These are phyloP conservation scores for Cutaneotrichosporon cutaneum DNA, from an alignment of 1,284 basidiomycete genomes.

Conservation along the genomic window DNA sequence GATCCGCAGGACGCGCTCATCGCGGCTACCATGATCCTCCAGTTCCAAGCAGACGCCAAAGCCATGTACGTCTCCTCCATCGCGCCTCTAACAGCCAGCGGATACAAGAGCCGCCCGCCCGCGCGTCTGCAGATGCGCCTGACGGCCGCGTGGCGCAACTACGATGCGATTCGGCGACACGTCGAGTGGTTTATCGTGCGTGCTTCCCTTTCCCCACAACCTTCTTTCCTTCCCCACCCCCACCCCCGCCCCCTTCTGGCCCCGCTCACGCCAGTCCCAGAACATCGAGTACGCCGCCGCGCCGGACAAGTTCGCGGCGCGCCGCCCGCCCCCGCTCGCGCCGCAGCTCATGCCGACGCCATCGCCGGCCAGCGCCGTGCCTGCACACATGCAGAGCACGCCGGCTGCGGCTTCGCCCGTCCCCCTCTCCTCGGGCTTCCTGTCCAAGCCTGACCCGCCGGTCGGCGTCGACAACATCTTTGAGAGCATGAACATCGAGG, in stretches of 20 bases:
- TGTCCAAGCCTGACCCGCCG: conserved; percentile 14
- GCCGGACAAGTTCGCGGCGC: conserved; percentile 27
- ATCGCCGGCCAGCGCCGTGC: conserved; percentile 19
- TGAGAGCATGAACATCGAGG: conserved; percentile 19
- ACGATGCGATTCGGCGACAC: conserved; percentile 33
- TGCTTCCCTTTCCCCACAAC: conserved; percentile 9
- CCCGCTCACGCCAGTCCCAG: conserved; percentile 14
- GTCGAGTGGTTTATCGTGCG: conserved; percentile 36
- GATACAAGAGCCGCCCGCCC: conserved; percentile 20
- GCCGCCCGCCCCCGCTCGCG: conserved; percentile 22
- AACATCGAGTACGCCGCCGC: conserved; percentile 22
- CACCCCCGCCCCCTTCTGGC: too few species aligned
- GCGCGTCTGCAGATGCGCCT: conserved; percentile 28
- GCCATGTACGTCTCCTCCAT: conserved; percentile 22
- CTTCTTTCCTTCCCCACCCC: conserved; percentile 10
- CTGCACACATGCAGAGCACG: conserved; percentile 17
- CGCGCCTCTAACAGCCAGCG: conserved; percentile 14
- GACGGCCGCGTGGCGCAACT: conserved; percentile 31
- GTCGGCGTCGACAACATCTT: conserved; percentile 11
- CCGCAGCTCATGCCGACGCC: conserved; percentile 23
- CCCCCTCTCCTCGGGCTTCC: conserved; percentile 27
- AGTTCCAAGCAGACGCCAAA: conserved; percentile 29
- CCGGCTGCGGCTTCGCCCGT: conserved; percentile 28
- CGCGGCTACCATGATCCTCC: conserved; percentile 33
- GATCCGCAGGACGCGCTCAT: conserved; percentile 30